Evolutionary conservation across 441 rosid genomes (phyloP), one percentile per base, ranked within the genome.

Genomic region (Populus trichocarpa): DNA sequence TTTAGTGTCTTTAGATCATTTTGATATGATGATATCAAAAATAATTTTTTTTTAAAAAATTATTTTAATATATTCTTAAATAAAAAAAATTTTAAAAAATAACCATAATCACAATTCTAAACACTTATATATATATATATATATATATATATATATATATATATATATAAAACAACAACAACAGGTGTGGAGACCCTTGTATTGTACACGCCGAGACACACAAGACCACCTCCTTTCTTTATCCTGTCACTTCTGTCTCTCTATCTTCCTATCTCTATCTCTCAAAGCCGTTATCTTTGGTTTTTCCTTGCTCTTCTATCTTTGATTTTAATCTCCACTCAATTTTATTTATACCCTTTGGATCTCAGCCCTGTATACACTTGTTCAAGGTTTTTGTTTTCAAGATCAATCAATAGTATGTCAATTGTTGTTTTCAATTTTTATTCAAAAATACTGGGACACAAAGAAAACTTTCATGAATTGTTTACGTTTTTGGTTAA

Each of bases 181-280:
- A 8, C 35, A 50, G 23, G n/a, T n/a, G n/a, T n/a, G n/a, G 53
- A 16, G 25, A 32, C 75, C 38, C 28, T 18, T 23, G 23, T 8
- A 8, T n/a, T 50, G 20, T 18, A 16, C 59, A 16, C 59, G 16
- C 59, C 0, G 7, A 14, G 0, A 50, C 20, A 50, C 20, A 50
- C n/a, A 2, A 26, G 36, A 20, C 81, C 75, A 73, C n/a, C 69
- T 42, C 33, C 70, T 64, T 57, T 67, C 70, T 64, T 57, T 59
- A 40, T 63, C 69, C 57, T 35, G 40, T 71, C 69, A 61, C 84
- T 53, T 67, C 64, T 32, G 67, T 65, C 14, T 66, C 67, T 38
- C 78, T 22, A 26, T 26, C 65, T 2, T 8, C n/a, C 33, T 25
- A 10, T 46, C 53, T 57, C 25, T 5, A 3, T 25, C 7, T 30